Base-by-base conservation (phyloP, 2,329 filamentous ascomycete species). In the Cordyceps pruinosa region DNA sequence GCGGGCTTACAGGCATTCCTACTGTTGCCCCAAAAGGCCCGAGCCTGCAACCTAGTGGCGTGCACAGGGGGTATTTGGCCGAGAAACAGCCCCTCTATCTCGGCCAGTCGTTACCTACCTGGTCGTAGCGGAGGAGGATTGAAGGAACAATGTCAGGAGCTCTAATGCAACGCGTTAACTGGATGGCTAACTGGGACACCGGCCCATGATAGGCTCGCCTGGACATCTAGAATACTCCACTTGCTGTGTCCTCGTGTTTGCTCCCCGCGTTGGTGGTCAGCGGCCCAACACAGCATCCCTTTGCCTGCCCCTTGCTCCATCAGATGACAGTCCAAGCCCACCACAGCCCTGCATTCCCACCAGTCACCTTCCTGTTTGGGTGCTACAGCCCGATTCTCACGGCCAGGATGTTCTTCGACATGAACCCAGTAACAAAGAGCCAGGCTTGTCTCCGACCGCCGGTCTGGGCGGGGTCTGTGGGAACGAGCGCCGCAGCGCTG, bases 351-450 rank as follows among this genome's bases (percentile, higher is more conserved):
- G 32, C 17, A 46, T 47, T 57, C 7, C 8, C n/a, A 42, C 42
- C 49, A 48, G 42, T n/a, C 25, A 58, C 56, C 49, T 58, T 58
- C 56, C 56, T 37, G 4, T 49, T 35, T 15, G 5, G 35, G 47
- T 23, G 23, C 7, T 57, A 59, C 90, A 85, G 65, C 61, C 82
- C 73, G 32, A 85, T 74, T 65, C 78, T 77, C 21, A 80, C 72
- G 12, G 80, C 80, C 59, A 83, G 64, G 34, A 78, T 69, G 57
- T 67, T 74, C 32, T 71, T 69, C 2, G 80, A 77, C 59, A 79
- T 59, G 56, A 83, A 81, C 0, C 83, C 82, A 0, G 81, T 81
- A 2, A 79, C 75, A 65, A 82, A 85, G 17, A 86, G 64, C 80
- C 80, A 83, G 0, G 75, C 83, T 59, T 75, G 73, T 19, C 77